Evolutionary conservation across 495 filamentous ascomycete genomes (phyloP).

Genomic region (Xylaria curta): DNA sequence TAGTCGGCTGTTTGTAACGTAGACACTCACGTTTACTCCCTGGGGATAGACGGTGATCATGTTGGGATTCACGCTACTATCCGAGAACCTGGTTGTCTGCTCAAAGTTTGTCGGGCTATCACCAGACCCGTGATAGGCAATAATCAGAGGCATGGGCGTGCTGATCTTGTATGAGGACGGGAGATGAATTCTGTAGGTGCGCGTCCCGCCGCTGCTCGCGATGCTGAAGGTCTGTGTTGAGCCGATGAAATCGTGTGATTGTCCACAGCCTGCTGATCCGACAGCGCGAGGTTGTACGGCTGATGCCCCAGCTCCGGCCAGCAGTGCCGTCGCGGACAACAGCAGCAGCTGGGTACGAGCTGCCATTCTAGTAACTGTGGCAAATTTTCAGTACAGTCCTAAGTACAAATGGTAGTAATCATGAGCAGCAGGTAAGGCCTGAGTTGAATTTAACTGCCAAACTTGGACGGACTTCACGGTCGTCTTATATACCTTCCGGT

Average conservation of each 20-base stretch:
- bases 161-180: slow-evolving; percentile 3
- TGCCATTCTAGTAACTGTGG: neutral
- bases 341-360: neutral
- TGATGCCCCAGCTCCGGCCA: neutral
- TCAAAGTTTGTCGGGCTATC: slow-evolving; percentile 9
- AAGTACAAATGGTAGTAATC: neutral
- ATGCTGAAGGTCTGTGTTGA: neutral
- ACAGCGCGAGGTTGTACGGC: neutral
- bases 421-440: neutral
- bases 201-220: slow-evolving; percentile 2
- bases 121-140: slow-evolving; percentile 10
- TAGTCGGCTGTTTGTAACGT: no score
- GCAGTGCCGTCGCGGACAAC: neutral
- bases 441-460: neutral
- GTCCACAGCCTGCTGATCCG: neutral
- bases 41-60: slow-evolving; percentile 8
- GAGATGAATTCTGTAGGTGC: slow-evolving; percentile 2
- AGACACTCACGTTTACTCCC: slow-evolving; percentile 1
- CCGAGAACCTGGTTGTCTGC: neutral
- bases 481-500: no score
- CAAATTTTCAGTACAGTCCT: neutral
- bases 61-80: neutral
- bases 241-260: neutral
- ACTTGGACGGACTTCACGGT: neutral
- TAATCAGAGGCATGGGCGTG: slow-evolving; percentile 1